Percentiles rank a stretch among this genome's conserved stretches.
phyloP scores from a whole-genome alignment of 192 early-diverging fungal species.

The Podila epigama region DNA sequence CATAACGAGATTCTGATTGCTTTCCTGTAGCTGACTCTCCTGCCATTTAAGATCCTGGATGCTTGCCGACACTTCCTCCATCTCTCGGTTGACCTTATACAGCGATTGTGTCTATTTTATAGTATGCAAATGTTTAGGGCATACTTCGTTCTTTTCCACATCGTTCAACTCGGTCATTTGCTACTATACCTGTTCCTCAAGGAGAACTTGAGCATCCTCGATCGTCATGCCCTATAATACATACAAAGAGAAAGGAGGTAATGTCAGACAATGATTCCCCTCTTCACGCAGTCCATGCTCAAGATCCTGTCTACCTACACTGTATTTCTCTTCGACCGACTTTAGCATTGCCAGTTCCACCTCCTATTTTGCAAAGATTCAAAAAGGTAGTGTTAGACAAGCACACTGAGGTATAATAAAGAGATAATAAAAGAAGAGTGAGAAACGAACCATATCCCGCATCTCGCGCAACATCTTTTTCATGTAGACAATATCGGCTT shows the following conservation, averaged over 20 bases:
- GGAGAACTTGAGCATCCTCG: slow-evolving; percentile 22
- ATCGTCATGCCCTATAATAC: slow-evolving; percentile 36
- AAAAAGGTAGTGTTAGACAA: background rate
- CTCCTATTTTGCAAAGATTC: slow-evolving; percentile 5
- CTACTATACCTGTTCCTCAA: slow-evolving; percentile 18
- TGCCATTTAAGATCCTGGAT: slow-evolving; percentile 43
- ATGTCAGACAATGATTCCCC: background rate
- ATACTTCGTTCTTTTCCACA: too few relatives aligned
- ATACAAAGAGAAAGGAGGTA: background rate
- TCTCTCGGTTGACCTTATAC: slow-evolving; percentile 29
- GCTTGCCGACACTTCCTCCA: slow-evolving; percentile 22
- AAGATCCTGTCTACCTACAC: slow-evolving; percentile 7
- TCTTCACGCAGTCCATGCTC: background rate
- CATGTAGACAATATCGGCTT: slow-evolving; percentile 16
- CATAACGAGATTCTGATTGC: slow-evolving; percentile 13
- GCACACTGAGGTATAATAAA: background rate
- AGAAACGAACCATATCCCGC: slow-evolving; percentile 14
- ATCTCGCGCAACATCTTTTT: slow-evolving; percentile 29
- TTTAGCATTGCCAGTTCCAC: slow-evolving; percentile 19
- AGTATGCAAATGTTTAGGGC: too few relatives aligned
- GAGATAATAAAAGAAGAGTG: too few relatives aligned
- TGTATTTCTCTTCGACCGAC: slow-evolving; percentile 39
- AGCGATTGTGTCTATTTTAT: slow-evolving; percentile 22
- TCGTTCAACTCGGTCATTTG: background rate
- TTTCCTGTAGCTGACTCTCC: slow-evolving; percentile 23